Base-by-base conservation (phyloP, 2,329 filamentous ascomycete genomes). In the Fusarium anguioides region DNA sequence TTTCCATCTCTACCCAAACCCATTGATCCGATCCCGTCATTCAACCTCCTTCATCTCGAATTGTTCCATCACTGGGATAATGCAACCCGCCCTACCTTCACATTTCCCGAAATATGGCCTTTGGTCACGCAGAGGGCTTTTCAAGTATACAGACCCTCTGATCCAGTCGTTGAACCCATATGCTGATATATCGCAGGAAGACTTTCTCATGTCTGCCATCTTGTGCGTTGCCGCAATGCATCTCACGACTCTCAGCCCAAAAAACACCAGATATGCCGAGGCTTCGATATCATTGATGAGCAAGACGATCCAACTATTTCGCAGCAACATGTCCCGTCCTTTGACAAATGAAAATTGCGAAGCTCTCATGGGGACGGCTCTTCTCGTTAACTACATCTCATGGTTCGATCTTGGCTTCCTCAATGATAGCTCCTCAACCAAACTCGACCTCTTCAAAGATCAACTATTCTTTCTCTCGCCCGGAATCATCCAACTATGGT, bases 361-460 rank as follows among this genome's bases (percentile, higher is more conserved):
- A 2, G 33, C 33, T 0, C 46, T 49, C 3, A 49, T 41, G 46
- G 46, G 46, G 27, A 49, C 46, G 21, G 46, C 46, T 3, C 46
- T 49, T 0, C 33, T 49, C 4, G 46, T 49, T n/a, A 49, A 49
- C 5, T 49, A 49, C 18, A 41, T 41, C 0, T 49, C 46, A 20
- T 49, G 46, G 33, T 49, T 15, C 15, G 46, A 49, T 4, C 46
- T 49, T 5, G 33, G 26, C n/a, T 41, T 49, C 8, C 46, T 49
- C 8, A 14, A 31, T 15, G 7, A 31, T 15, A 12, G 21, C 1
- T 23, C 21, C 14, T 23, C 39, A n/a, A 14, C 2, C 0, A 49
- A 49, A 27, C 3, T 41, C 1, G 33, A 49, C 6, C 46, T 49
- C 3, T 8, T 14, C 1, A 49, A 27, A 21, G 46, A 40, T 0